These are phyloP conservation scores for Rhizomucor miehei DNA, from an alignment of 371 early-diverging fungal species.

Conservation along the genomic window DNA sequence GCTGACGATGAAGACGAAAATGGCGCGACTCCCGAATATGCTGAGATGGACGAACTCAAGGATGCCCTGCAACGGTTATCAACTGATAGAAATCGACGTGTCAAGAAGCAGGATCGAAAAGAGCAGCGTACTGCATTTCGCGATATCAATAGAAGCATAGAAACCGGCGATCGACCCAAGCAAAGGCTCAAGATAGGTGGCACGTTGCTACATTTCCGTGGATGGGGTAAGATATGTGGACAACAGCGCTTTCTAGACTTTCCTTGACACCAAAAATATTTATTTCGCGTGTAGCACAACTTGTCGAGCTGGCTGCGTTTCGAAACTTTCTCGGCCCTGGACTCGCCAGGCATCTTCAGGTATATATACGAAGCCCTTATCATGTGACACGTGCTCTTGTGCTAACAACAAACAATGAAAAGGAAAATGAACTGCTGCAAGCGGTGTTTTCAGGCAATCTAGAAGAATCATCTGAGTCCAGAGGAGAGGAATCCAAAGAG, in stretches of 20 bases:
- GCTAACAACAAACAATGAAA: neutral
- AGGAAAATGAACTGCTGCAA: slow-evolving; percentile 15
- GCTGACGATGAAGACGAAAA: slow-evolving; percentile 30
- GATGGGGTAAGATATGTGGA: slow-evolving; percentile 31
- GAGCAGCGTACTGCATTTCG: slow-evolving; percentile 64
- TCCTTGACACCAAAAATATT: neutral
- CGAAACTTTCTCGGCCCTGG: slow-evolving; percentile 36
- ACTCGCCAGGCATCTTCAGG: slow-evolving; percentile 38
- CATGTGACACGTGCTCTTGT: neutral
- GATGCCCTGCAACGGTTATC: slow-evolving; percentile 48
- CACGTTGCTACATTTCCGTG: slow-evolving; percentile 31
- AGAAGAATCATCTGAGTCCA: slow-evolving; percentile 4
- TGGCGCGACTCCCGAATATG: slow-evolving; percentile 34
- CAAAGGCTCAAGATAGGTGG: slow-evolving; percentile 41
- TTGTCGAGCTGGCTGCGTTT: slow-evolving; percentile 36
- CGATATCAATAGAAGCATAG: slow-evolving; percentile 59
- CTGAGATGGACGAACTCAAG: slow-evolving; percentile 50
- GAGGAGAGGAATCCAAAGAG: slow-evolving; percentile 1
- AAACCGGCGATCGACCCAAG: slow-evolving; percentile 38
- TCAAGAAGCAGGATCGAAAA: slow-evolving; percentile 59
- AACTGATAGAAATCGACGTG: slow-evolving; percentile 54
- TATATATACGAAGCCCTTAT: neutral
- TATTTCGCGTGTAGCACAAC: slow-evolving; percentile 25
- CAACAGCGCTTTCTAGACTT: neutral
- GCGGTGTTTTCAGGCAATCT: slow-evolving; percentile 7